Percentiles rank a stretch among this genome's conserved stretches.
Conservation (phyloP, 371 early-diverging fungal genomes). For the Apophysomyces sp. region DNA sequence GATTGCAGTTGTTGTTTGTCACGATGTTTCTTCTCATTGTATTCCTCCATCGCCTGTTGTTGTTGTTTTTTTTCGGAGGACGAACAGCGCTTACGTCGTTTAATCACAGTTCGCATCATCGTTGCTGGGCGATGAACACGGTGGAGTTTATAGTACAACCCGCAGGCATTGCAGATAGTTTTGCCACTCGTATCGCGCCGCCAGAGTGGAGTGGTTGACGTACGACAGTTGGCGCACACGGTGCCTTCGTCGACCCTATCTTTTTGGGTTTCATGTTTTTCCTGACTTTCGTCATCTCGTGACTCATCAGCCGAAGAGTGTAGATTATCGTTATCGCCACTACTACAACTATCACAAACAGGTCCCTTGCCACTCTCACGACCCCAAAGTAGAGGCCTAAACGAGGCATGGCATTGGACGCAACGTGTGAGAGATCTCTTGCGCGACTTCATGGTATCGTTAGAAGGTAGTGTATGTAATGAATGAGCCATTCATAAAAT, state of each 20-base stretch:
- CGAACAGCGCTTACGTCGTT: slow-evolving; percentile 46
- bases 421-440: slow-evolving; percentile 34
- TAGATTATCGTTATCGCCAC: slow-evolving; percentile 10
- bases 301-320: slow-evolving; percentile 3
- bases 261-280: slow-evolving; percentile 7
- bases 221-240: slow-evolving; percentile 76
- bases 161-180: slow-evolving; percentile 81
- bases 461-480: slow-evolving; percentile 5
- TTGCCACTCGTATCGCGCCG: slow-evolving; percentile 67
- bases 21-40: neutral
- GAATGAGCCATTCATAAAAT: slow-evolving; percentile 18
- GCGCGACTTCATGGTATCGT: slow-evolving; percentile 22
- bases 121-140: slow-evolving; percentile 55
- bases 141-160: slow-evolving; percentile 78
- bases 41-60: neutral
- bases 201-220: slow-evolving; percentile 82
- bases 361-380: slow-evolving; percentile 43
- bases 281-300: slow-evolving; percentile 1
- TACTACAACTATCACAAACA: slow-evolving; percentile 35
- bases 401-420: slow-evolving; percentile 35
- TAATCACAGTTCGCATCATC: slow-evolving; percentile 58
- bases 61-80: slow-evolving; percentile 14
- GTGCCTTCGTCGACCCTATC: slow-evolving; percentile 12
- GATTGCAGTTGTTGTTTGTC: neutral
- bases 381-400: slow-evolving; percentile 35